Conservation (phyloP, 1,284 basidiomycete species). For the Vanrija sp. region DNA sequence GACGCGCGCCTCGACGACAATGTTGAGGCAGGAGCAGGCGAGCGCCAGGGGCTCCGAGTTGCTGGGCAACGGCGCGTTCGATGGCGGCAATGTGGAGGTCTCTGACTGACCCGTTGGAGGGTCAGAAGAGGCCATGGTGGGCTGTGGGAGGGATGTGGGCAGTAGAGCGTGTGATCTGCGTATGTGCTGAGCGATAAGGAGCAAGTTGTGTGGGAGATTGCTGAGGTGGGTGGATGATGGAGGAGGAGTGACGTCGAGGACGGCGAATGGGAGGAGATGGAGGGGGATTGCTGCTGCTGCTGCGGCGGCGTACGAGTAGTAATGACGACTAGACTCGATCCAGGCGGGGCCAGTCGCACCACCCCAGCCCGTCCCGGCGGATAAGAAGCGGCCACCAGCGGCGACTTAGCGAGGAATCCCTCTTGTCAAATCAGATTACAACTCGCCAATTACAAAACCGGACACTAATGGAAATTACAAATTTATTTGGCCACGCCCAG, state of each 20-base stretch:
- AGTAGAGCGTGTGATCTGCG: neutral
- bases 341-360: no score
- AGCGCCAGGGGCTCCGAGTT: constrained; percentile 25
- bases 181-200: neutral
- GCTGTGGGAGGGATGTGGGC: neutral
- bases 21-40: constrained; percentile 35
- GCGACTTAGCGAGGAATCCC: no score
- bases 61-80: constrained; percentile 16
- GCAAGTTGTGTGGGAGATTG: neutral
- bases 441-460: no score
- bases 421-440: no score
- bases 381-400: no score
- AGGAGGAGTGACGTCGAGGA: neutral
- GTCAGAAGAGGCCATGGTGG: neutral
- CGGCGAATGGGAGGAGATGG: no score
- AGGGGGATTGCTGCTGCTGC: no score
- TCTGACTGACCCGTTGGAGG: neutral
- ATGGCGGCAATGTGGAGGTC: neutral
- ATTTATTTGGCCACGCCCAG: no score
- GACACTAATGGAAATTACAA: no score
- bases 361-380: no score
- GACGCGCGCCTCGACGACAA: constrained; percentile 21
- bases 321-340: no score
- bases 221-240: neutral
- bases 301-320: no score